Base-by-base conservation (phyloP, 1,284 basidiomycete species). In the Trametes sp. region DNA sequence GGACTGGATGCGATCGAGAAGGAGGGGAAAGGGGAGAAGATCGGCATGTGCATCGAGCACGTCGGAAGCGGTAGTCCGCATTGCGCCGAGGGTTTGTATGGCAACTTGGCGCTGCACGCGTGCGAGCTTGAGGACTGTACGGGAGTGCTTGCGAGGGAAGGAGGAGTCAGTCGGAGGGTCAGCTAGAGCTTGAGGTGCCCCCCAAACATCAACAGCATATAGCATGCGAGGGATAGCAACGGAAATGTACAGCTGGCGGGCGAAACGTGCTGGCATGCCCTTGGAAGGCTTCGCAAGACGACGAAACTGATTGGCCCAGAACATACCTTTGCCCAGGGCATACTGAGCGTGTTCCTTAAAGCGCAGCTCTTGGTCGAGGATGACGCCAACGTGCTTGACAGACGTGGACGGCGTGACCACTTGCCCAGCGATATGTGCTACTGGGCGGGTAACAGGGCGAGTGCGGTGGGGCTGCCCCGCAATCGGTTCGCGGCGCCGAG, bases 201-300 rank as follows among this genome's bases (percentile, higher is more conserved):
- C 54, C 9, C 70, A 45, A 29, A 81, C 49, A 33, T 78, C 75
- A 0, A 74, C 64, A 4, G 71, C 75, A 53, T 79, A 80, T 3
- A 71, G 68, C 69, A 79, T 74, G 46, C 73, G 72, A 2, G 77
- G 74, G 2, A 79, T 52, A 0, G 71, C 75, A 0, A 78, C 70
- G 5, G 74, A 60, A 0, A 69, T 35, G 61, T 77, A 80, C 1
- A 54, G 41, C 4, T 44, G 38, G 4, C 53, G 53, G 2, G 41
- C 53, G n/a, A 42, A 54, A 7, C 53, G 26, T 21, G 53, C 19
- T 2, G 53, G 53, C 41, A 54, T 54, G 10, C 53, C 53, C 14
- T 26, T 28, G 5, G 36, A 42, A 4, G 38, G 38, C 2, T 41
- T 21, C 2, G 53, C 53, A 13, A 54, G 53, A 9, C 38, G 24